phyloP scores from a whole-genome alignment of 805 yeast genomes.

The Schwanniomyces yamadae region DNA sequence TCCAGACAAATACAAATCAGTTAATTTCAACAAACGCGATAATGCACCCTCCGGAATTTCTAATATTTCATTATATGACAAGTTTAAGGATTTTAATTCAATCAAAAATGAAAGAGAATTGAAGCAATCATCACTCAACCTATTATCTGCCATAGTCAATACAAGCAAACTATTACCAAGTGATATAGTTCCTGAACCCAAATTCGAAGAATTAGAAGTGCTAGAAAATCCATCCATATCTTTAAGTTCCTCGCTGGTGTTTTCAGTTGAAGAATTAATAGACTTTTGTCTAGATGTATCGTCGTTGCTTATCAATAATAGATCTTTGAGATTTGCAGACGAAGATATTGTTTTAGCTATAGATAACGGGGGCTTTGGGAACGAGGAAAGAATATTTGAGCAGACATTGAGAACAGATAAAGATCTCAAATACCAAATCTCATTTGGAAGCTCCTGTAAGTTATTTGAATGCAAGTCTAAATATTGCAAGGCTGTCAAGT shows the following conservation, averaged over 20 bases:
- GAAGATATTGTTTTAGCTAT: slow-evolving; percentile 34
- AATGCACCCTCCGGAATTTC: slow-evolving; percentile 81
- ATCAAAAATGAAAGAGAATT: slow-evolving; percentile 59
- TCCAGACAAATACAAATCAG: slow-evolving; percentile 77
- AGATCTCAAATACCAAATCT: slow-evolving; percentile 61
- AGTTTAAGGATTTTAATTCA: slow-evolving; percentile 61
- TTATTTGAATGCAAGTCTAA: slow-evolving; percentile 86
- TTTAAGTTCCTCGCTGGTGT: neutral
- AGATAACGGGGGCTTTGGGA: slow-evolving; percentile 51
- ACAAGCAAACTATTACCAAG: slow-evolving; percentile 52
- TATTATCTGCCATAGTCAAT: slow-evolving; percentile 78
- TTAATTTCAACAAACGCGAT: slow-evolving; percentile 52
- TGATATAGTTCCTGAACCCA: slow-evolving; percentile 13
- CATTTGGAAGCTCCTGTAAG: slow-evolving; percentile 63
- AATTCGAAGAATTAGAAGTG: slow-evolving; percentile 6
- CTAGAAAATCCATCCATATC: slow-evolving; percentile 6
- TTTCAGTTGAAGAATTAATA: neutral
- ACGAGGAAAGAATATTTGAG: slow-evolving; percentile 62
- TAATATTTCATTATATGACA: slow-evolving; percentile 79
- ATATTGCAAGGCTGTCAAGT: slow-evolving; percentile 55
- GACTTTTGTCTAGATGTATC: slow-evolving; percentile 2
- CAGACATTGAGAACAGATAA: slow-evolving; percentile 65
- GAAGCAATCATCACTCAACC: slow-evolving; percentile 74
- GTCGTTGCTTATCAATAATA: slow-evolving; percentile 1
- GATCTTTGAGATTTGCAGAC: slow-evolving; percentile 21